Evolutionary conservation across 2,329 filamentous ascomycete genomes (phyloP).

Genomic region (Rhynchosporium agropyri): DNA sequence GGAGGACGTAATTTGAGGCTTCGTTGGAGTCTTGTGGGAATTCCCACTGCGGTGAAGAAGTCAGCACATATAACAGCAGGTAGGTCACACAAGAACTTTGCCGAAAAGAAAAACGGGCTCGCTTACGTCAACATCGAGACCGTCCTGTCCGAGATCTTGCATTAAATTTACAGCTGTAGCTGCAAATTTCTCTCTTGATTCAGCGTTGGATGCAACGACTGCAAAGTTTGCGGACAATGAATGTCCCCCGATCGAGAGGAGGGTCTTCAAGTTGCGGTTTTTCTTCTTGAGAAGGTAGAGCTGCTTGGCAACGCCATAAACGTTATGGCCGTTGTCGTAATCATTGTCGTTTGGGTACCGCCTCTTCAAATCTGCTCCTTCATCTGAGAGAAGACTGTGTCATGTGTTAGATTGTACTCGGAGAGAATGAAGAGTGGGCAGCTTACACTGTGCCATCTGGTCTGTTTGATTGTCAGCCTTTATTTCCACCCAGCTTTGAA

Average conservation of each 20-base stretch:
- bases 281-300: conserved; percentile 75
- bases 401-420: not conserved
- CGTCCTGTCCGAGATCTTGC: conserved; percentile 32
- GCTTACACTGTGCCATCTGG: not conserved
- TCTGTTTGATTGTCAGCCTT: not conserved
- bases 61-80: not conserved
- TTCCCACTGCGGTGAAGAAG: conserved; percentile 25
- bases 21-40: conserved; percentile 26
- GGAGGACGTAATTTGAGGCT: conserved; percentile 34
- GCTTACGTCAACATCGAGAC: conserved; percentile 31
- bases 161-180: conserved; percentile 27
- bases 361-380: not conserved
- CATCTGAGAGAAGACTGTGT: not conserved
- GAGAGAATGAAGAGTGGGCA: not conserved
- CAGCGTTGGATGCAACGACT: conserved; percentile 61
- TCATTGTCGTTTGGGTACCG: not conserved
- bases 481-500: not conserved
- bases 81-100: not conserved
- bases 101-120: not conserved
- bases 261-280: conserved; percentile 75
- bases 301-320: conserved; percentile 72
- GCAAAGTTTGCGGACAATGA: conserved; percentile 80
- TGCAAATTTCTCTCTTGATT: conserved; percentile 41
- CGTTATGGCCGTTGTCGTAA: not conserved
- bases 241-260: conserved; percentile 85